These are phyloP conservation scores for barrel medic (Medicago truncatula) DNA, from an alignment of 306 rosid genomes.

Conservation along the genomic window MtrunA17r5.0-ANR NC_053044.1:22673501-22674000, in stretches of 20 bases:
- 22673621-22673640: slow-evolving; percentile 8
- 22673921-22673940: slow-evolving; percentile 26
- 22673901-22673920: slow-evolving; percentile 20
- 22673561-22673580: background rate
- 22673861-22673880: slow-evolving; percentile 58
- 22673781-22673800: slow-evolving; percentile 57
- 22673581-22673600: slow-evolving; percentile 19
- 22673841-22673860: slow-evolving; percentile 34
- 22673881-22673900: slow-evolving; percentile 63
- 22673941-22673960: slow-evolving; percentile 48
- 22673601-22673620: background rate
- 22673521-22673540: slow-evolving; percentile 14
- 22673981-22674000: slow-evolving; percentile 65
- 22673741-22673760: slow-evolving; percentile 65
- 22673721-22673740: slow-evolving; percentile 53
- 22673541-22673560: slow-evolving; percentile 13
- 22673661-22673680: background rate
- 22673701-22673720: slow-evolving; percentile 99
- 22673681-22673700: slow-evolving; percentile 58
- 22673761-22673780: slow-evolving; percentile 54
- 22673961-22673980: slow-evolving; percentile 62
- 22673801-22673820: slow-evolving; percentile 63
- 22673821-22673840: slow-evolving; percentile 35
- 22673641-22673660: slow-evolving; percentile 8
- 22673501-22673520: background rate